Evolutionary conservation across 129 eudicot species (phyloP).

Genomic region (Kitagawia praeruptora): DNA sequence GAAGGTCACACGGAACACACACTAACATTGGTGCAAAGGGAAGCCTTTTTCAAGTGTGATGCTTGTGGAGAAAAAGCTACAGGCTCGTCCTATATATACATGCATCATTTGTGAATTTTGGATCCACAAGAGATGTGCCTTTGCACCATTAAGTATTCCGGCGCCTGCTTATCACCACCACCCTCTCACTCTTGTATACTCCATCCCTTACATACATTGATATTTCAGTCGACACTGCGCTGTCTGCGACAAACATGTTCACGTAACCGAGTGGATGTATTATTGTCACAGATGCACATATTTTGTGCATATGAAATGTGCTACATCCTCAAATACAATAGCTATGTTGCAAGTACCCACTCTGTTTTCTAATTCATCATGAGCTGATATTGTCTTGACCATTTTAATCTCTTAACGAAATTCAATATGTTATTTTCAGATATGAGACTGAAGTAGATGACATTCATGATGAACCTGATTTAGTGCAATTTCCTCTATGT

Average conservation of each 20-base stretch:
- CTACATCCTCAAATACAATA: neutral
- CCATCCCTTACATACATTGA: neutral
- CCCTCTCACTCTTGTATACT: neutral
- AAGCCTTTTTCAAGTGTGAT: too few species aligned
- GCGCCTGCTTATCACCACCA: neutral
- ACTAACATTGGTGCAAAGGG: too few species aligned
- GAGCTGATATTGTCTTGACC: neutral
- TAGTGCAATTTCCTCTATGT: neutral
- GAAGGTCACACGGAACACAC: too few species aligned
- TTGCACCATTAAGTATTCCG: neutral
- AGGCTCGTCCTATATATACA: too few species aligned
- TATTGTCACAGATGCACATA: constrained; percentile 4
- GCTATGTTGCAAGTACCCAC: neutral
- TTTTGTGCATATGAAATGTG: constrained; percentile 3
- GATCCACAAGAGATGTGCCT: neutral
- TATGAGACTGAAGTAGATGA: neutral
- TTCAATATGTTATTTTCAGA: neutral
- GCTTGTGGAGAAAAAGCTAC: too few species aligned
- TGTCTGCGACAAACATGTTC: neutral
- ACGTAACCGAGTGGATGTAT: neutral
- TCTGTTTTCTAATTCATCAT: neutral
- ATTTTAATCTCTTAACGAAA: neutral
- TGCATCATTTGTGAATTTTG: too few species aligned
- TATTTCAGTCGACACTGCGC: neutral
- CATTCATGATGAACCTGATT: neutral